Evolutionary conservation across 169 alveolate genomes (phyloP).

Genomic region (Besnoitia besnoiti): DNA sequence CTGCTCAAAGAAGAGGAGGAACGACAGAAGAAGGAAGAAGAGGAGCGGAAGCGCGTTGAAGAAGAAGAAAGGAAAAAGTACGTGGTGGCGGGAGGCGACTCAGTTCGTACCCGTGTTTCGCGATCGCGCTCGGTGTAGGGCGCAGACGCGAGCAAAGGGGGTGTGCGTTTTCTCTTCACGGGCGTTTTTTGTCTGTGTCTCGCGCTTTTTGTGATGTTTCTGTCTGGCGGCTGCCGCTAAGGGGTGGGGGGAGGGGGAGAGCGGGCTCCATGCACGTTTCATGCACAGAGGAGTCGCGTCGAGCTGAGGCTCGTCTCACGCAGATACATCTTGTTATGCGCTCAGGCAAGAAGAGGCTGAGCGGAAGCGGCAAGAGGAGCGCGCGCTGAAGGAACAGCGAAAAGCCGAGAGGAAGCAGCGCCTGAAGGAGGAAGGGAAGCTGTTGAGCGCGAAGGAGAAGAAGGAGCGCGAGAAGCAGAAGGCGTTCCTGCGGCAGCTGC

Average conservation of each 20-base stretch:
- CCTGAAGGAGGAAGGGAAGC: slow-evolving; percentile 59
- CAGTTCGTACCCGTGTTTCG: slow-evolving; percentile 21
- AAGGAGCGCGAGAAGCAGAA: slow-evolving; percentile 41
- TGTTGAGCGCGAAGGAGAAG: slow-evolving; percentile 61
- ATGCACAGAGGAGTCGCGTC: no score
- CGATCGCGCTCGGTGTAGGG: no score
- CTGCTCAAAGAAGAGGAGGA: slow-evolving; percentile 61
- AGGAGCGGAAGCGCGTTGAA: slow-evolving; percentile 66
- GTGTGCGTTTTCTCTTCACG: no score
- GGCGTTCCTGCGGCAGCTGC: slow-evolving; percentile 49
- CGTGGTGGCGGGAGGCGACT: slow-evolving; percentile 51
- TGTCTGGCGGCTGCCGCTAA: no score
- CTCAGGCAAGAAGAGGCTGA: slow-evolving; percentile 61
- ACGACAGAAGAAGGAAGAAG: slow-evolving; percentile 58
- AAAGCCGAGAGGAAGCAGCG: slow-evolving; percentile 71
- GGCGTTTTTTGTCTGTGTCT: no score
- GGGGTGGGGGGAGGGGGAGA: no score
- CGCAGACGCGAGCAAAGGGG: no score
- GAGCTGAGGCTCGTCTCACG: no score
- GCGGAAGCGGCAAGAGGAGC: slow-evolving; percentile 57
- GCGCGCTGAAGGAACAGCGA: slow-evolving; percentile 65
- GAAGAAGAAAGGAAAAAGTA: slow-evolving; percentile 37
- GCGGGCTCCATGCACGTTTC: no score
- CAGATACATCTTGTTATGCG: no score
- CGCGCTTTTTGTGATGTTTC: no score